These are phyloP conservation scores for Saccharomycopsis fibuligera DNA, from an alignment of 805 yeast species.

Conservation along the genomic window DNA sequence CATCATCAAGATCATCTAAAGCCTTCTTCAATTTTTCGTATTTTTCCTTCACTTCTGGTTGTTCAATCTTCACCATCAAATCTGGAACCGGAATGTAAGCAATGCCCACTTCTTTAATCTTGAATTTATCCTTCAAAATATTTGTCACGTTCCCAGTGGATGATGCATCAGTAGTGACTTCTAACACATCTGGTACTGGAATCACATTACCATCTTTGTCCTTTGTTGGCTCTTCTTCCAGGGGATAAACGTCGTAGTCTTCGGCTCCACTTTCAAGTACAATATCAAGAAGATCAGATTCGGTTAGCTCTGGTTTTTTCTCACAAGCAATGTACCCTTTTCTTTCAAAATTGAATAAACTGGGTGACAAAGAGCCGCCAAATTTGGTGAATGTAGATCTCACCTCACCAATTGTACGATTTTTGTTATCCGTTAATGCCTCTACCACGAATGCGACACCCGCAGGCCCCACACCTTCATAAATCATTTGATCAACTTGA, in stretches of 20 bases:
- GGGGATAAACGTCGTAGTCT: slow-evolving; percentile 51
- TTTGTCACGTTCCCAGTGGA: slow-evolving; percentile 59
- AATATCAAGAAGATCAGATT: slow-evolving; percentile 65
- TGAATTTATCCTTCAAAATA: slow-evolving; percentile 46
- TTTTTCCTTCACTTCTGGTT: slow-evolving; percentile 44
- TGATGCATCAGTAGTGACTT: slow-evolving; percentile 56
- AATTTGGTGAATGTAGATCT: slow-evolving; percentile 68
- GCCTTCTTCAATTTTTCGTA: slow-evolving; percentile 51
- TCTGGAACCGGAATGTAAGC: slow-evolving; percentile 62
- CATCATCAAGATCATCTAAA: slow-evolving; percentile 79
- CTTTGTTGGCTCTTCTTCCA: slow-evolving; percentile 32
- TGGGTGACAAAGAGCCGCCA: slow-evolving; percentile 69
- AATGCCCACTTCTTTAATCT: slow-evolving; percentile 65
- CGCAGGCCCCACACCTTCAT: slow-evolving; percentile 91
- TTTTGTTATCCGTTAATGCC: slow-evolving; percentile 83
- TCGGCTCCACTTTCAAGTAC: slow-evolving; percentile 76
- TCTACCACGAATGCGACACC: slow-evolving; percentile 84
- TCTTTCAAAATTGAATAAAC: slow-evolving; percentile 68
- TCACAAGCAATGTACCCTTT: slow-evolving; percentile 66
- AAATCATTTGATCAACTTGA: slow-evolving; percentile 50
- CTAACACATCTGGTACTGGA: slow-evolving; percentile 28
- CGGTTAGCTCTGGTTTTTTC: slow-evolving; percentile 27
- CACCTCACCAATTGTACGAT: slow-evolving; percentile 70
- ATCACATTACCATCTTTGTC: slow-evolving; percentile 13
- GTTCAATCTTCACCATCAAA: slow-evolving; percentile 45